Base-by-base conservation (phyloP, 73 alveolate species). In the Halteria grandinella region DNA sequence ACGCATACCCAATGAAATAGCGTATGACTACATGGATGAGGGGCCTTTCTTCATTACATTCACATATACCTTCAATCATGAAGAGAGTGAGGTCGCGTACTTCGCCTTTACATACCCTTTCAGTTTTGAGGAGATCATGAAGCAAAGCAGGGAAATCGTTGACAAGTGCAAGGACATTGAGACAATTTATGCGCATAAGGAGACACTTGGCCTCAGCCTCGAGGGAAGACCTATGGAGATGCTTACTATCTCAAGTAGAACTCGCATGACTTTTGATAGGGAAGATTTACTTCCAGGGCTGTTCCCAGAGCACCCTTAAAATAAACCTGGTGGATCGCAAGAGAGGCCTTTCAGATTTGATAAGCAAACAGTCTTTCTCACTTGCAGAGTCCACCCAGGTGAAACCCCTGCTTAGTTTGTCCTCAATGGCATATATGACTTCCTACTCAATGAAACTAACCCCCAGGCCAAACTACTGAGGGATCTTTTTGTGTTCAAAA, bases 301-400 rank as follows among this genome's bases (percentile, higher is more conserved):
- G n/a, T n/a, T n/a, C n/a, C n/a, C n/a, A n/a, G n/a, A n/a, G n/a
- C n/a, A n/a, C n/a, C n/a, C n/a, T 91, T 75, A 76, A 91, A n/a
- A 83, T 97, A 4, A 96, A n/a, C n/a, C n/a, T n/a, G n/a, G n/a
- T n/a, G n/a, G n/a, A n/a, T n/a, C n/a, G n/a, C n/a, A n/a, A n/a
- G n/a, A n/a, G n/a, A n/a, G n/a, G n/a, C n/a, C n/a, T n/a, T n/a
- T n/a, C n/a, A n/a, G n/a, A n/a, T n/a, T n/a, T n/a, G n/a, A n/a
- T n/a, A n/a, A n/a, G n/a, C n/a, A n/a, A n/a, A n/a, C n/a, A n/a
- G n/a, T n/a, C n/a, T n/a, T n/a, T n/a, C n/a, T n/a, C n/a, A n/a
- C n/a, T n/a, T n/a, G 98, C 1, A 85, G 99, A 49, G 99, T 96
- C 8, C 99, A 96, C 74, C 99, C 99, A 0, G 99, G 99, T 4